Evolutionary conservation across 306 rosid genomes (phyloP), one percentile per base, ranked within the genome.

Genomic region (Cyamopsis tetragonoloba): DNA sequence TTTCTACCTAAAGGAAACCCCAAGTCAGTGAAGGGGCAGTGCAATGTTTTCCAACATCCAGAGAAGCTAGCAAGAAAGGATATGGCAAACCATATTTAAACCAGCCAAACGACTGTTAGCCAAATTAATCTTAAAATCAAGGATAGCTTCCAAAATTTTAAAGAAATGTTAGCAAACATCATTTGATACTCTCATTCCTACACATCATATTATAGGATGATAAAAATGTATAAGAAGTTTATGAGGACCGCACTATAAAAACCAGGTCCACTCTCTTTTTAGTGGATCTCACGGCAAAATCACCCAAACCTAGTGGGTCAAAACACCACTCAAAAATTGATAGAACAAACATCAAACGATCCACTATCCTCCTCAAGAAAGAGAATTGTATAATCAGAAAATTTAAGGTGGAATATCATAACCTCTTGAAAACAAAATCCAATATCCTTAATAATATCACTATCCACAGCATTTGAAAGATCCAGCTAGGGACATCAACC

Each of bases 371-470:
- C 71, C 70, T 17, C 56, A 44, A 7, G 13, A 64, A 18, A 15
- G 28, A 64, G 28, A 64, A 44, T 10, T 46, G 41, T 35, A 44
- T 28, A 42, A 47, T 47, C 47, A 47, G 22, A 9, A 53, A 53
- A 27, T n/a, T n/a, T n/a, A n/a, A n/a, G n/a, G n/a, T n/a, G n/a
- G n/a, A n/a, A n/a, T n/a, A n/a, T n/a, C n/a, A n/a, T n/a, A n/a
- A n/a, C n/a, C n/a, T n/a, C n/a, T n/a, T n/a, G n/a, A n/a, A n/a
- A n/a, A n/a, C n/a, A n/a, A n/a, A n/a, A n/a, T n/a, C n/a, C n/a
- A n/a, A n/a, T n/a, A n/a, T n/a, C n/a, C n/a, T n/a, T n/a, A 46
- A 65, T 31, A n/a, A 66, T 20, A 48, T 20, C 47, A 41, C 60
- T 34, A 50, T 50, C 17, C 61, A 35, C 38, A 49, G 10, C 35